phyloP scores from a whole-genome alignment of 2,329 filamentous ascomycete genomes.

The Triangularia setosa region DNA sequence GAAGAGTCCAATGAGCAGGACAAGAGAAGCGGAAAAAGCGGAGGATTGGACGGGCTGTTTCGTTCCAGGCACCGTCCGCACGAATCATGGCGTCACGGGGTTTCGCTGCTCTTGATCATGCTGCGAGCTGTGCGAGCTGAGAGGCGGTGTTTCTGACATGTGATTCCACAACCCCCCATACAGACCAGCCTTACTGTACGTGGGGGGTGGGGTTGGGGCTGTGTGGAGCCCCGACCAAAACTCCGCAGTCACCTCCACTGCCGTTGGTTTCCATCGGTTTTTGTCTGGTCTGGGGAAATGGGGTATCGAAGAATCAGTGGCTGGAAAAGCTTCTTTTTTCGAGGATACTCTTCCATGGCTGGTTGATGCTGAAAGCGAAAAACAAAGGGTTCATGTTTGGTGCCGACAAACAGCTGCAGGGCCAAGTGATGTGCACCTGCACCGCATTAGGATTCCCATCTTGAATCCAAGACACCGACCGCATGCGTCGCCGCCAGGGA shows the following conservation, averaged over 20 bases:
- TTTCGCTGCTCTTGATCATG: neutral
- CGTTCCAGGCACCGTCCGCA: conserved; percentile 10
- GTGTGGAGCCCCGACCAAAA: neutral
- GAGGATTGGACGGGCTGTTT: conserved; percentile 1
- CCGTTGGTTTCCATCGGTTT: neutral
- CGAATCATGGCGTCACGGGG: conserved; percentile 24
- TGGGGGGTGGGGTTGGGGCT: conserved; percentile 1
- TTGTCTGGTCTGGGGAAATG: neutral
- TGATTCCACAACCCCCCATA: conserved; percentile 7
- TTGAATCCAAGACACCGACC: neutral
- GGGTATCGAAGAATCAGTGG: neutral
- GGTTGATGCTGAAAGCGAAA: neutral
- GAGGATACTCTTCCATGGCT: neutral
- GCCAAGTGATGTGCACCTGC: neutral
- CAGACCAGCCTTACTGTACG: neutral
- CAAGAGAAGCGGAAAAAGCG: neutral
- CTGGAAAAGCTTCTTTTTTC: neutral
- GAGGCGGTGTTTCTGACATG: conserved; percentile 13
- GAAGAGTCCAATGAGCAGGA: neutral
- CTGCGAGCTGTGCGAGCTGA: too few relatives aligned
- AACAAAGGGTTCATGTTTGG: neutral
- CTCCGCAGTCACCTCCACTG: neutral
- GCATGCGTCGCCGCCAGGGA: neutral
- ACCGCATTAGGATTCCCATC: neutral
- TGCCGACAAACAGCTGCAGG: neutral